Percentiles rank a stretch among this genome's conserved stretches.
Evolutionary conservation across 2,329 filamentous ascomycete genomes (phyloP).

Genomic region (Aspergillus neotritici): DNA sequence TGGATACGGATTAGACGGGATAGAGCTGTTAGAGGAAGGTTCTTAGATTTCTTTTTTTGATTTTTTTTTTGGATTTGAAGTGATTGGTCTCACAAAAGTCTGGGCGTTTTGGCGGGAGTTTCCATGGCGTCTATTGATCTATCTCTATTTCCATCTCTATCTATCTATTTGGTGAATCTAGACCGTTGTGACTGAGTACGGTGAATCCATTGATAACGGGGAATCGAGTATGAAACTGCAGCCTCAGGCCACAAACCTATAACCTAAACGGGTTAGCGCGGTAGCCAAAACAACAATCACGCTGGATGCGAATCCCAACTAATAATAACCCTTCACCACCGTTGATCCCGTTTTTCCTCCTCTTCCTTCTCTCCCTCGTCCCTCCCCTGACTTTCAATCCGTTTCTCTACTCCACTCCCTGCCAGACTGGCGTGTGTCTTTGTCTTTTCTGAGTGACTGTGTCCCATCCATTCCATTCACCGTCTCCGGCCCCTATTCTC

Average conservation of each 20-base stretch:
- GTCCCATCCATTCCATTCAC: conserved; percentile 2
- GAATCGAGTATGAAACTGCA: too few species aligned
- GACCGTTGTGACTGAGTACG: too few species aligned
- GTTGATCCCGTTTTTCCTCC: background rate
- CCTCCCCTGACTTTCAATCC: conserved; percentile 1
- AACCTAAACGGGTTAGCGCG: too few species aligned
- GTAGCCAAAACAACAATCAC: too few species aligned
- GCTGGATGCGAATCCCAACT: too few species aligned
- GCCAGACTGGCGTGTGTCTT: too few species aligned
- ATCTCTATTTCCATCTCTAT: background rate
- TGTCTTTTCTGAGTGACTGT: too few species aligned
- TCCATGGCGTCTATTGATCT: conserved; percentile 1
- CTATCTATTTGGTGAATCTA: too few species aligned
- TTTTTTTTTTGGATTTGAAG: background rate
- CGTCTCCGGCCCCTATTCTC: conserved; percentile 1
- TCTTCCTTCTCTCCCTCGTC: background rate
- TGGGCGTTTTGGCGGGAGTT: background rate
- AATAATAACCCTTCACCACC: background rate
- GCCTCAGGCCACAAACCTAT: too few species aligned
- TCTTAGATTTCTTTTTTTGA: background rate
- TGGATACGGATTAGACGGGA: conserved; percentile 54
- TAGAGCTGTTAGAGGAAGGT: conserved; percentile 45
- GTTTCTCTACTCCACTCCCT: background rate
- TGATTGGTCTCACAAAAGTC: too few species aligned
- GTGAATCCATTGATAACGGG: too few species aligned